Conservation (phyloP, 1,284 basidiomycete genomes). For the Malassezia equina region DNA sequence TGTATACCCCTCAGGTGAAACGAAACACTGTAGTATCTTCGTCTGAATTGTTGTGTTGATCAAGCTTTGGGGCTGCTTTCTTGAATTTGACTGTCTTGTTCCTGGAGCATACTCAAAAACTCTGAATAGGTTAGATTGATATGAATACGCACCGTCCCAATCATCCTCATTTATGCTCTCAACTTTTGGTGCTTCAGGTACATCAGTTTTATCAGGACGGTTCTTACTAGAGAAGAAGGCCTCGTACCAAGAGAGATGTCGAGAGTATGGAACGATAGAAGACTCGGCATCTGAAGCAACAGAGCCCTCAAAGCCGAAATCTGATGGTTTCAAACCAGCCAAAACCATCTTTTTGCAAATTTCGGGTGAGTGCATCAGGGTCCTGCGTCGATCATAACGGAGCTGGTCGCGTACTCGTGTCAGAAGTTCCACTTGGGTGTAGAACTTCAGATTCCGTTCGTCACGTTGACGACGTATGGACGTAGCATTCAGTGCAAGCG, state of each 20-base stretch:
- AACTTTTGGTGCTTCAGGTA: neutral
- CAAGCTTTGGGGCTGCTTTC: neutral
- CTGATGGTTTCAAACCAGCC: constrained; percentile 7
- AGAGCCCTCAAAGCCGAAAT: neutral
- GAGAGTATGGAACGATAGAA: neutral
- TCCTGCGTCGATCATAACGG: neutral
- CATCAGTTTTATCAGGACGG: neutral
- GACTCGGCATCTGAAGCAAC: neutral
- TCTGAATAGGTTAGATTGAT: neutral
- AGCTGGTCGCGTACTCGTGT: neutral
- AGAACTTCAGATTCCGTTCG: neutral
- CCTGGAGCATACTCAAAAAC: constrained; percentile 7
- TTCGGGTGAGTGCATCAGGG: neutral
- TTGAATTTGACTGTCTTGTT: neutral
- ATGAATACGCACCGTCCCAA: neutral
- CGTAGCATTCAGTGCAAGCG: constrained; percentile 12
- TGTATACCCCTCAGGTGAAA: neutral
- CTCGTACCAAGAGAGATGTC: constrained; percentile 13
- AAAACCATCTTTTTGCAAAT: constrained; percentile 7
- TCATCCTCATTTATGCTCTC: neutral
- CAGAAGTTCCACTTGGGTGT: constrained; percentile 2
- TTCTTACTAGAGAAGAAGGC: constrained; percentile 10
- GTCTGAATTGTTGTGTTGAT: neutral
- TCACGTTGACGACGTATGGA: neutral
- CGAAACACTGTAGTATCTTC: neutral